Evolutionary conservation across 108 stramenopile species (phyloP), one percentile per base, ranked within the genome.

Genomic region (Skeletonema menzelii): DNA sequence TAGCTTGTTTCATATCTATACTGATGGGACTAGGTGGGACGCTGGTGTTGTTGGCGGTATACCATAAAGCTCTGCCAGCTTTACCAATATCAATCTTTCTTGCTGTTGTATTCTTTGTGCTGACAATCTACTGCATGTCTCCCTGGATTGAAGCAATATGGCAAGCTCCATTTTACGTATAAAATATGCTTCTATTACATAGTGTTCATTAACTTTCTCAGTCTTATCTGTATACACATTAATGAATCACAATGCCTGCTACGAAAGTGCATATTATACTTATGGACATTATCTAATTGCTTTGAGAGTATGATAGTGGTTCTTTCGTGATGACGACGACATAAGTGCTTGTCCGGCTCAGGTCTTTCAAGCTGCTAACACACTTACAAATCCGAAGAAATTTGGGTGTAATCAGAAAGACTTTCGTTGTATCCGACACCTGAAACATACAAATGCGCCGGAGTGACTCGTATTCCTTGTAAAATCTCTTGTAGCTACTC

Each of bases 21-120:
- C 74, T 99, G 0, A 72, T 82, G 22, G 97, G 96, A 4, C 71
- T 99, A 14, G 90, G 86, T 12, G 88, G 77, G 3, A 99, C 98
- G 1, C 72, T 99, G 20, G 85, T 97, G 12, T 77, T 99, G 27
- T 75, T 99, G 67, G 83, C 92, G 0, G 84, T 98, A 12, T 88
- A 86, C 66, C 84, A 91, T 24, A 79, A 88, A 65, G 98, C 98
- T 2, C 72, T 99, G 61, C 98, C 98, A 15, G 97, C 97, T 5
- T 65, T 97, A 26, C 97, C 97, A 1, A 94, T 97, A 56, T 88
- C 86, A 12, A 96, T 97, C 37, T 93, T 96, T 59, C 60, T 95
- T 32, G 97, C 89, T 19, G 92, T 95, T n/a, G 47, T 82, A 8
- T 78, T 91, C 49, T 97, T 84, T 70, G 65, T 97, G 13, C 20